Evolutionary conservation across 257 asterid genomes (phyloP).

Genomic region (Gentiana macrophylla): DNA sequence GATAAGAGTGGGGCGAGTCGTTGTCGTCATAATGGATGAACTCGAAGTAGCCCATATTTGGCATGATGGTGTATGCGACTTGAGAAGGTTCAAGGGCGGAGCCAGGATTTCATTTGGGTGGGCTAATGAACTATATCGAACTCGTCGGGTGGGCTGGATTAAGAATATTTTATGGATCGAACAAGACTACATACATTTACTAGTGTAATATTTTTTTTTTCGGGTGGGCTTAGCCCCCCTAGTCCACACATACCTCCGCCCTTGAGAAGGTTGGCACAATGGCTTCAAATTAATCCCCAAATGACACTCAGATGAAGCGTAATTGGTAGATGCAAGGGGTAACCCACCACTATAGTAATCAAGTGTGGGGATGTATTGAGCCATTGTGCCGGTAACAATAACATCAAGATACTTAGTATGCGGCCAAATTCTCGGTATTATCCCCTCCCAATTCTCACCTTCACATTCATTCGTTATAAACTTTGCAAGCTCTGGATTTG

Average conservation of each 20-base stretch:
- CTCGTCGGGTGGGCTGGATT: too few species aligned
- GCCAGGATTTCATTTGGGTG: too few species aligned
- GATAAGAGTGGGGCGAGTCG: conserved; percentile 8
- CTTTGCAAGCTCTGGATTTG: conserved; percentile 39
- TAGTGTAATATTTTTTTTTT: too few species aligned
- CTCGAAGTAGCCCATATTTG: conserved; percentile 86
- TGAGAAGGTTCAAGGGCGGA: conserved; percentile 54
- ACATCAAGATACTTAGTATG: conserved; percentile 65
- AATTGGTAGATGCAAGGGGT: conserved; percentile 67
- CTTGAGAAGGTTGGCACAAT: conserved; percentile 46
- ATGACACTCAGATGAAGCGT: conserved; percentile 80
- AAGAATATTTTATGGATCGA: too few species aligned
- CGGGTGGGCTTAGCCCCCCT: too few species aligned
- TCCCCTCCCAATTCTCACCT: conserved; percentile 54
- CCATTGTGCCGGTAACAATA: conserved; percentile 86
- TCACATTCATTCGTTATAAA: conserved; percentile 41
- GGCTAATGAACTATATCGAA: too few species aligned
- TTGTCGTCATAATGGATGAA: conserved; percentile 45
- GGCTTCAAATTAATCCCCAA: conserved; percentile 71
- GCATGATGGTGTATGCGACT: conserved; percentile 75
- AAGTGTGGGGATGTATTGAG: conserved; percentile 68
- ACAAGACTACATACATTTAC: too few species aligned
- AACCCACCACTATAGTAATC: conserved; percentile 70
- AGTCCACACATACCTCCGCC: too few species aligned
- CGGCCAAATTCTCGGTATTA: conserved; percentile 75